A percentile compares a stretch with the other conserved stretches of the same genome.
Conservation (phyloP, 306 rosid genomes). For the Clitoria ternatea region DNA sequence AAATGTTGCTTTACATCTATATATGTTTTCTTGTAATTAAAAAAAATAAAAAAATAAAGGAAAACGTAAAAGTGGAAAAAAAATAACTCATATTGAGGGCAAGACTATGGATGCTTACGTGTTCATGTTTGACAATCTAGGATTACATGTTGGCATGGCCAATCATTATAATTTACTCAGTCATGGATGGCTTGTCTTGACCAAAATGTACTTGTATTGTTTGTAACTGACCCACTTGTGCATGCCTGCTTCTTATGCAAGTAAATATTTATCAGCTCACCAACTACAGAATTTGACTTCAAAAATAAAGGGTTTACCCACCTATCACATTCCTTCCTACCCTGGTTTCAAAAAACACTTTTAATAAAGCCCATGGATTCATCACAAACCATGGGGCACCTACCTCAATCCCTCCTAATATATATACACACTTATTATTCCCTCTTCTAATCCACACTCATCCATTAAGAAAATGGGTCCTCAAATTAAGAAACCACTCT, state of each 20-base stretch:
- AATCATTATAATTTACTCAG: neutral
- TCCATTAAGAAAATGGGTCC: conserved; percentile 23
- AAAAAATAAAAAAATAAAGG: neutral
- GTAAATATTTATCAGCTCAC: neutral
- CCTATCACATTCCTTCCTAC: conserved; percentile 34
- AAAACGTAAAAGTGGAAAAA: neutral
- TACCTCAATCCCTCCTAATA: neutral
- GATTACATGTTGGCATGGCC: neutral
- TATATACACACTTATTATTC: conserved; percentile 9
- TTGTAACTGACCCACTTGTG: neutral
- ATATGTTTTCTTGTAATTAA: neutral
- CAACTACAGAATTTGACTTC: conserved; percentile 24
- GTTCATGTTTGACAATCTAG: neutral
- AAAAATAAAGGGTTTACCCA: neutral
- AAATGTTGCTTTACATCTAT: too few species aligned
- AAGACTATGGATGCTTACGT: neutral
- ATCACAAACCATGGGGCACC: conserved; percentile 25
- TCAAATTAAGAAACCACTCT: conserved; percentile 25
- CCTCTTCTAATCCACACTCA: neutral
- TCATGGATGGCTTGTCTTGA: neutral
- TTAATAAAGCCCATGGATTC: conserved; percentile 28
- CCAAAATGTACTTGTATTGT: neutral
- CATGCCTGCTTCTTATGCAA: neutral
- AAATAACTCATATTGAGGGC: neutral
- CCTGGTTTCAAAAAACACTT: conserved; percentile 26